Conservation (phyloP, 768 basidiomycete genomes). For the Panaeolus papilionaceus region DNA sequence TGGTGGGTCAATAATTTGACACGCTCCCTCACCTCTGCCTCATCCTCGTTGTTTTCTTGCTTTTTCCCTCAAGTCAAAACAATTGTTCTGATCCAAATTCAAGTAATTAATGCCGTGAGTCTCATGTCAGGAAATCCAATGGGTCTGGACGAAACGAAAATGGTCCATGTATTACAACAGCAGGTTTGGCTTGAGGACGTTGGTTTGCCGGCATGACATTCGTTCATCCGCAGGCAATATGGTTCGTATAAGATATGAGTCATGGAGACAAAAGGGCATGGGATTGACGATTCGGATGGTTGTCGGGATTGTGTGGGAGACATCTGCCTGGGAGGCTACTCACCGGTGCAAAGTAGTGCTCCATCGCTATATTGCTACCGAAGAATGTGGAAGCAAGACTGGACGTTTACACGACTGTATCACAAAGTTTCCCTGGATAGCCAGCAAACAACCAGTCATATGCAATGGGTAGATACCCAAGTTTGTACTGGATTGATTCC, state of each 20-base stretch:
- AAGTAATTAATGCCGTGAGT: slow-evolving; percentile 28
- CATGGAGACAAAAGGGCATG: slow-evolving; percentile 22
- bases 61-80: slow-evolving; percentile 14
- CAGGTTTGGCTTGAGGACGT: slow-evolving; percentile 23
- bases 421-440: background rate
- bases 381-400: slow-evolving; percentile 9
- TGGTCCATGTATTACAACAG: slow-evolving; percentile 24
- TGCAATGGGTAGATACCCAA: background rate
- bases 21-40: slow-evolving; percentile 17
- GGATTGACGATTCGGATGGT: slow-evolving; percentile 24
- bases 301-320: slow-evolving; percentile 25
- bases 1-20: slow-evolving; percentile 12
- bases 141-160: slow-evolving; percentile 9
- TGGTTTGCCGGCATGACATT: slow-evolving; percentile 19
- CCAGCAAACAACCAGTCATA: slow-evolving; percentile 1
- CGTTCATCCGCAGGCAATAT: slow-evolving; percentile 24
- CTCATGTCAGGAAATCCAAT: slow-evolving; percentile 21
- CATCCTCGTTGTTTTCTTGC: slow-evolving; percentile 19
- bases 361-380: background rate
- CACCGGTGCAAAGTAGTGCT: slow-evolving; percentile 4
- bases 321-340: slow-evolving; percentile 11
- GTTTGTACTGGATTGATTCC: slow-evolving; percentile 7
- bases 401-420: slow-evolving; percentile 8
- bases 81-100: slow-evolving; percentile 18
- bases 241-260: slow-evolving; percentile 22